Evolutionary conservation across 23 red algal species (phyloP), one percentile per base, ranked within the genome.

Genomic region (Cyanidiococcus yangmingshanensis): DNA sequence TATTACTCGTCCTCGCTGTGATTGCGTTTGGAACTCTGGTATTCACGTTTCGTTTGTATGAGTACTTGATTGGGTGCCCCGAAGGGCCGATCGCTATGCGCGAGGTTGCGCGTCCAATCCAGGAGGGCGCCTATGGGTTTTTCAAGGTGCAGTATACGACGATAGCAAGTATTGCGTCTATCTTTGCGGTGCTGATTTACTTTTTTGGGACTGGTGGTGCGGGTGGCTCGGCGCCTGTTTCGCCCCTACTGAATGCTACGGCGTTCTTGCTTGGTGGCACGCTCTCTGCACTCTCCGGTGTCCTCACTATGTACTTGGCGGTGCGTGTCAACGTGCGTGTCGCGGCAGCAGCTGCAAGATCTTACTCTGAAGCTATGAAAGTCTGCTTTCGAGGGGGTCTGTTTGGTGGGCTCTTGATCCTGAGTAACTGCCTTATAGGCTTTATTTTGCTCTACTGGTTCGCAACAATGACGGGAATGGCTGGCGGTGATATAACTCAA

Each of bases 301-400:
- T 76, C n/a, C 71, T 58, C 2, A 58, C 41, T 2, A 83, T 77
- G 34, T 41, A 32, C 37, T 80, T 95, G 24, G 59, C 77, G 2
- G 80, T 57, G 18, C 76, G 82, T 2, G 90, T 76, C 0, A 83
- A 84, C 68, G 82, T 85, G 38, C 40, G 90, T 26, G 79, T 74
- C 24, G 68, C 90, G 24, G 85, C 59, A 24, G 74, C 83, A 24
- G 58, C 77, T 3, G 27, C 34, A 36, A 27, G 15, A 25, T 41
- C 36, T 2, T 76, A 76, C 37, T 30, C 36, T 39, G 21, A 76
- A 35, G 74, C 74, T 2, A 39, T 76, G 37, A 76, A 76, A 39
- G 39, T 76, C 2, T 39, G 37, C 37, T 76, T 76, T 39, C 74
- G 74, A 25, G 74, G 37, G 21, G 74, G 74, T 2, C 37, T 76